These are phyloP conservation scores for Kuraishia ogatae DNA, from an alignment of 805 yeast species.

Conservation along the genomic window DNA sequence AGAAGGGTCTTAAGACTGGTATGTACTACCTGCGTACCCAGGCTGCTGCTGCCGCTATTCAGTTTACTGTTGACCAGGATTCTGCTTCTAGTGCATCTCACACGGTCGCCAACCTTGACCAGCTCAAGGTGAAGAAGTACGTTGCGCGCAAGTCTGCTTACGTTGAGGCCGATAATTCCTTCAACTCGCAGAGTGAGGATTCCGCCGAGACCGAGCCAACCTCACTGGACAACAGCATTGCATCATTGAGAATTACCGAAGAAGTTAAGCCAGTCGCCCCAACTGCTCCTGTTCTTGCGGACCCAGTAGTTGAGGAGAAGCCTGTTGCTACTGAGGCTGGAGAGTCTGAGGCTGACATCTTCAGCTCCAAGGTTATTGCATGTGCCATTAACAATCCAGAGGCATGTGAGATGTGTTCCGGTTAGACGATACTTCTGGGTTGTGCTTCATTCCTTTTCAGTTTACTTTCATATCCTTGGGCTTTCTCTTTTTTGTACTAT, in stretches of 20 bases:
- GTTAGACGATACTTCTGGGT: constrained; percentile 32
- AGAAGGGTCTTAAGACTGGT: constrained; percentile 96
- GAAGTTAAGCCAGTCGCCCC: constrained; percentile 5
- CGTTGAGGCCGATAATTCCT: constrained; percentile 18
- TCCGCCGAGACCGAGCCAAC: constrained; percentile 28
- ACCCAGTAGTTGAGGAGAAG: constrained; percentile 7
- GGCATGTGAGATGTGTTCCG: constrained; percentile 98
- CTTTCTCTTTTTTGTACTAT: not conserved
- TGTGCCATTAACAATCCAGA: constrained; percentile 97
- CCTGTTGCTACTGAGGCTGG: constrained; percentile 18
- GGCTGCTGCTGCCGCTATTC: constrained; percentile 96
- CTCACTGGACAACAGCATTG: constrained; percentile 35
- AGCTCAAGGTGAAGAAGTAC: constrained; percentile 25
- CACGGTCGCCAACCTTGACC: constrained; percentile 17
- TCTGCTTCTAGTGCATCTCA: constrained; percentile 21
- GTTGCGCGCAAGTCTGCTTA: constrained; percentile 20
- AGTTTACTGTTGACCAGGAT: constrained; percentile 66
- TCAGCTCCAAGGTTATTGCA: constrained; percentile 87
- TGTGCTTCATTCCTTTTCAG: not conserved
- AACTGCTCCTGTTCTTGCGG: constrained; percentile 9
- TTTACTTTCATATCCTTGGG: not conserved
- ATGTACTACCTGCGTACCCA: constrained; percentile 97
- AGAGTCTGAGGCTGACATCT: constrained; percentile 67
- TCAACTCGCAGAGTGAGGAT: constrained; percentile 32
- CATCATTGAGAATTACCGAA: constrained; percentile 31